phyloP scores from a whole-genome alignment of 1,284 basidiomycete genomes.

The Boletus smithii region DNA sequence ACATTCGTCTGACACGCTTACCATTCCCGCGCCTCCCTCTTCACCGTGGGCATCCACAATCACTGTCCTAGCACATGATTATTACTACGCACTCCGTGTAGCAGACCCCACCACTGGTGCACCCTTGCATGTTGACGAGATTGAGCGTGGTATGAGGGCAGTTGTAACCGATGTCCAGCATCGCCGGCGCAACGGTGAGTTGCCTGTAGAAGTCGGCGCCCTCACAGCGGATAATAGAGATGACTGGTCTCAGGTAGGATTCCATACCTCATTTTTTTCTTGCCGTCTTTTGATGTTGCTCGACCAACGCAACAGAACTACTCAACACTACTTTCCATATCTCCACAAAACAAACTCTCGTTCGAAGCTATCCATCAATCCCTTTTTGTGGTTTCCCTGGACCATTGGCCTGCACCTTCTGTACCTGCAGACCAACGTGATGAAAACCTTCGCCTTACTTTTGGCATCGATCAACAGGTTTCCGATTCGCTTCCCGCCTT shows the following conservation, averaged over 20 bases:
- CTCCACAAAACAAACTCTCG: conserved; percentile 16
- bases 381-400: conserved; percentile 66
- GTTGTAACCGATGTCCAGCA: conserved; percentile 68
- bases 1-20: conserved; percentile 58
- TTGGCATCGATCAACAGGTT: conserved; percentile 18
- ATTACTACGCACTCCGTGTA: conserved; percentile 78
- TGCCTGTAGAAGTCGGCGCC: conserved; percentile 61
- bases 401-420: conserved; percentile 51
- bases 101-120: conserved; percentile 27
- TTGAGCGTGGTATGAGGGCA: conserved; percentile 65
- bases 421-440: conserved; percentile 24
- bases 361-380: conserved; percentile 22
- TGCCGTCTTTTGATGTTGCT: neutral
- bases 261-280: neutral
- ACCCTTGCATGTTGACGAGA: conserved; percentile 45
- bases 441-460: conserved; percentile 36
- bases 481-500: neutral
- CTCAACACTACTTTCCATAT: conserved; percentile 15
- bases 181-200: conserved; percentile 53
- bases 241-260: conserved; percentile 73
- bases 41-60: conserved; percentile 50
- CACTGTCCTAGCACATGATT: conserved; percentile 76
- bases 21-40: conserved; percentile 42
- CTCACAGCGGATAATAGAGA: conserved; percentile 83
- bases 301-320: conserved; percentile 19